phyloP scores from a whole-genome alignment of 768 basidiomycete genomes.

The Amanita inopinata region DNA sequence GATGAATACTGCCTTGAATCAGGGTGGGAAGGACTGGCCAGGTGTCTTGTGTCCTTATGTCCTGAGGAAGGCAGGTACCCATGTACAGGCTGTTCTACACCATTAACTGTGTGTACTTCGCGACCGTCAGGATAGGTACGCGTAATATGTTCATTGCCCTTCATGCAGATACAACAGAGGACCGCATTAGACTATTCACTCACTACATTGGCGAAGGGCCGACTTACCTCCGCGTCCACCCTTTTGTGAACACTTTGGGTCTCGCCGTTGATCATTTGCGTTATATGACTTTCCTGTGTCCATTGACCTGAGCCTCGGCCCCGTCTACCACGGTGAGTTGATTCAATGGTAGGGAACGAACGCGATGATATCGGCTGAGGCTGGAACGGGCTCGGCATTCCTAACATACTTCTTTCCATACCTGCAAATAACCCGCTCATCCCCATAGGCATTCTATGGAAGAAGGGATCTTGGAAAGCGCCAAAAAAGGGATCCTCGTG shows the following conservation, averaged over 20 bases:
- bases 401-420: conserved; percentile 24
- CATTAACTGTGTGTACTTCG: conserved; percentile 58
- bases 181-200: too few relatives aligned
- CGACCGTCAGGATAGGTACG: conserved; percentile 59
- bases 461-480: conserved; percentile 17
- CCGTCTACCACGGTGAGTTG: conserved; percentile 21
- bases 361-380: conserved; percentile 14
- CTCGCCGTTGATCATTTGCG: conserved; percentile 55
- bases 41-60: conserved; percentile 9
- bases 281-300: conserved; percentile 47
- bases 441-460: conserved; percentile 23
- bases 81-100: conserved; percentile 37
- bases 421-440: conserved; percentile 22
- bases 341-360: conserved; percentile 18
- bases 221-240: conserved; percentile 48
- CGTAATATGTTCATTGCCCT: conserved; percentile 73
- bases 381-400: conserved; percentile 15
- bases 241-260: conserved; percentile 49
- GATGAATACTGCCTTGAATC: conserved; percentile 14
- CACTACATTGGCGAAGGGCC: conserved; percentile 4
- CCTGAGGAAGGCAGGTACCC: conserved; percentile 19
- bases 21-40: conserved; percentile 13
- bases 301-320: conserved; percentile 22
- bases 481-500: conserved; percentile 20
- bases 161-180: too few relatives aligned